Evolutionary conservation across 2,329 filamentous ascomycete species (phyloP).

Genomic region (Mycosphaerella sp.): DNA sequence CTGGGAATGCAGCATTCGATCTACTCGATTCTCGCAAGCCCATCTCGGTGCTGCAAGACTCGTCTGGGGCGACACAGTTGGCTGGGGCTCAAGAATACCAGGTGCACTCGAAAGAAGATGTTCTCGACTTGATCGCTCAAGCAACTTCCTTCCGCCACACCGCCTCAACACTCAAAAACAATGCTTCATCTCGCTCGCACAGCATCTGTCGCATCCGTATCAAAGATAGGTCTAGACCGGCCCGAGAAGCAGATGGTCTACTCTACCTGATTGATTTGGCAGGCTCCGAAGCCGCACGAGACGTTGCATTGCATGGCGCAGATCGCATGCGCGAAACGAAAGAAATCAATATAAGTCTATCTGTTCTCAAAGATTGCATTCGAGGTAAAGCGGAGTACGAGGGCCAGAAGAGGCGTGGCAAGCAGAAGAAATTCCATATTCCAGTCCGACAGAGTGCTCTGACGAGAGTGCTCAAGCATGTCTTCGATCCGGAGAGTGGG

Average conservation of each 20-base stretch:
- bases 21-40: slow-evolving; percentile 5
- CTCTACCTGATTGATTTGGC: slow-evolving; percentile 16
- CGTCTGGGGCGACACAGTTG: slow-evolving; percentile 1
- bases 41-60: slow-evolving; percentile 5
- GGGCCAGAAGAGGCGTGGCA: neutral
- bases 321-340: slow-evolving; percentile 11
- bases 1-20: slow-evolving; percentile 8
- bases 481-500: slow-evolving; percentile 7
- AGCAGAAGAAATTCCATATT: neutral
- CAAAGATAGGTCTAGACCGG: neutral
- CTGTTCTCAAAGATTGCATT: slow-evolving; percentile 14
- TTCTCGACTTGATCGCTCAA: slow-evolving; percentile 3
- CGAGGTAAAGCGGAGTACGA: slow-evolving; percentile 11
- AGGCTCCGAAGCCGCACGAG: slow-evolving; percentile 14
- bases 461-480: slow-evolving; percentile 15
- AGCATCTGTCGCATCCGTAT: slow-evolving; percentile 12
- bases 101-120: neutral
- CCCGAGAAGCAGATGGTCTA: neutral
- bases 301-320: slow-evolving; percentile 8
- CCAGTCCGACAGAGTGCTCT: slow-evolving; percentile 8
- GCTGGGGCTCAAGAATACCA: slow-evolving; percentile 3
- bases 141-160: neutral
- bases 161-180: slow-evolving; percentile 9
- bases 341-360: slow-evolving; percentile 14
- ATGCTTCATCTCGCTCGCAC: slow-evolving; percentile 13